Evolutionary conservation across 371 early-diverging fungal species (phyloP), one percentile per base, ranked within the genome.

Genomic region (Entomophthora muscae): DNA sequence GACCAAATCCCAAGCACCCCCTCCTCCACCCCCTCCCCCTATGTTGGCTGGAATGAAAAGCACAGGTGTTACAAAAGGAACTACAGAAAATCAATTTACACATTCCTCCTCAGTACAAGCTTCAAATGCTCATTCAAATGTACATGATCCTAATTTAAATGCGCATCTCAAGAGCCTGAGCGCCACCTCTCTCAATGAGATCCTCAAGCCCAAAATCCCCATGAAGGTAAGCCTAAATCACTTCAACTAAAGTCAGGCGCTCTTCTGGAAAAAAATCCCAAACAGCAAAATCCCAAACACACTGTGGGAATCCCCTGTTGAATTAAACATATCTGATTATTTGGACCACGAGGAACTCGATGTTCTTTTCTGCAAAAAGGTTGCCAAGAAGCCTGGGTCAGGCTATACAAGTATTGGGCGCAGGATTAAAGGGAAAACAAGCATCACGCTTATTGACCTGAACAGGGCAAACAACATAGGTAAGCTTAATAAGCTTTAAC

Each of bases 381-480:
- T 52, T 26, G 5, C 52, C 7, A 28, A 52, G 32, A 66, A 31
- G 23, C 30, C 61, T 17, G 30, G 61, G n/a, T 61, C 61, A 3
- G 61, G 61, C 2, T 61, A 61, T 26, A 26, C 52, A 29, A 24
- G 52, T 29, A 62, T 52, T 29, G 62, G 62, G 24, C 32, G 22
- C 12, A 51, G 30, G 30, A 52, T 52, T 3, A 51, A 53, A 17
- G 53, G 52, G 22, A 62, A 62, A 29, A 51, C 31, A 24, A 62
- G 66, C 13, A 65, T 77, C 17, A 85, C 82, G 13, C 63, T 87
- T 27, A 67, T 85, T 32, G 84, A 80, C 61, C 76, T 74, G 53
- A 84, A 74, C 66, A 72, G 75, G 26, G 77, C 78, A 61, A 83
- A 83, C 65, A 87, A 83, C 61, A 78, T 76, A 66, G 69, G 76